Conservation (phyloP, 306 rosid genomes). For the Arachis hypogaea region DNA sequence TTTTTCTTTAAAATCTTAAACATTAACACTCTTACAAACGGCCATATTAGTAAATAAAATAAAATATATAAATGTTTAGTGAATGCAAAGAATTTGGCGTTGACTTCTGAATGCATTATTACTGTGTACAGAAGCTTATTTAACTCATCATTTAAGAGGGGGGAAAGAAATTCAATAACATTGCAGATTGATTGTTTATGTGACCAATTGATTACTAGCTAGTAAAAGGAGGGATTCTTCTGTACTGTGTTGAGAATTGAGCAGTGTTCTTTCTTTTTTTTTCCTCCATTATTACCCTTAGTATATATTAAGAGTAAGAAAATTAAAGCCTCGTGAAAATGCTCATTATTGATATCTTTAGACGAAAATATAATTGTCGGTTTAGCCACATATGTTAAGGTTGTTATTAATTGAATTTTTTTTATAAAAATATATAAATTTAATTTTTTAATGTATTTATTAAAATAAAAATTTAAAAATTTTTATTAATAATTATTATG, state of each 20-base stretch:
- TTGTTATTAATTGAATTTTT: no score
- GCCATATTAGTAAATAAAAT: no score
- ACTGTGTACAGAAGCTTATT: neutral
- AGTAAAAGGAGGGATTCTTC: neutral
- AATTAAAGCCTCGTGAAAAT: neutral
- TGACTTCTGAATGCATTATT: neutral
- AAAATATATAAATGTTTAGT: neutral
- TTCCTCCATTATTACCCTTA: neutral
- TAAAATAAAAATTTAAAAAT: no score
- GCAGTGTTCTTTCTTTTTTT: neutral
- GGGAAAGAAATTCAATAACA: neutral
- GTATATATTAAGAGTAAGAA: neutral
- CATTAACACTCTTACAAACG: no score
- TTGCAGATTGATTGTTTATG: constrained; percentile 2
- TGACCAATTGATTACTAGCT: neutral
- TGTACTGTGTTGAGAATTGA: neutral
- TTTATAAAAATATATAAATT: no score
- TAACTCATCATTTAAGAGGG: neutral
- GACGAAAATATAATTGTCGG: neutral
- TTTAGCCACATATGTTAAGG: no score
- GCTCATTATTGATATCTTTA: neutral
- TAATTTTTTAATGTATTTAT: no score
- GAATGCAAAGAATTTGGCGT: neutral
- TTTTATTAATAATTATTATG: no score
- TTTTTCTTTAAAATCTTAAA: no score